These are phyloP conservation scores for Zygoascus flipseniorum DNA, from an alignment of 805 yeast genomes.

Conservation along the genomic window DNA sequence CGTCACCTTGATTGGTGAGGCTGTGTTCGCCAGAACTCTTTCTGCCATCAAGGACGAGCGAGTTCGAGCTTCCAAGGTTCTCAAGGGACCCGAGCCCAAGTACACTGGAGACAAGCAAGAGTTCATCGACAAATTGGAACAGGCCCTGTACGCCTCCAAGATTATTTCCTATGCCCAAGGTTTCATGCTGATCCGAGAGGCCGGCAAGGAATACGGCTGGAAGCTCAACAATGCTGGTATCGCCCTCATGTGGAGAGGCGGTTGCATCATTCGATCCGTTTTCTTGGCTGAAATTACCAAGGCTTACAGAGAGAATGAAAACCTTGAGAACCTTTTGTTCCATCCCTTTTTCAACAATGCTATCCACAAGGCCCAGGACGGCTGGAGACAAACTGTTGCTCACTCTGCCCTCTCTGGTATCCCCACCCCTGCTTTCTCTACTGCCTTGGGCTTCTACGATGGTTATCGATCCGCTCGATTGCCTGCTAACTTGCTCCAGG, in stretches of 20 bases:
- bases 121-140: constrained; percentile 90
- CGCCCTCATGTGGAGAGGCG: constrained; percentile 99
- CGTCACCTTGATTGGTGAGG: constrained; percentile 96
- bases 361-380: constrained; percentile 82
- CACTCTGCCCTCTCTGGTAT: constrained; percentile 78
- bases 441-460: constrained; percentile 96
- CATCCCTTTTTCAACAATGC: constrained; percentile 91
- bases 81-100: constrained; percentile 70
- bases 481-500: constrained; percentile 98
- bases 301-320: constrained; percentile 91
- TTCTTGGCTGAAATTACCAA: constrained; percentile 94
- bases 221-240: constrained; percentile 95
- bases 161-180: constrained; percentile 98
- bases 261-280: constrained; percentile 98
- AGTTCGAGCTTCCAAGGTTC: constrained; percentile 67
- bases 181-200: constrained; percentile 98
- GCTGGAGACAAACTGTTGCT: constrained; percentile 88
- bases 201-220: constrained; percentile 96
- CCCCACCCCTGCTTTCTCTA: constrained; percentile 96
- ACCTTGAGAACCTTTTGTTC: constrained; percentile 91
- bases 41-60: constrained; percentile 92
- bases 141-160: constrained; percentile 97
- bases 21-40: constrained; percentile 92
- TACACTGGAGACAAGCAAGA: constrained; percentile 67
- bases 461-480: constrained; percentile 94